Evolutionary conservation across 1,284 basidiomycete species (phyloP).

Genomic region (Ustilago trichophora): DNA sequence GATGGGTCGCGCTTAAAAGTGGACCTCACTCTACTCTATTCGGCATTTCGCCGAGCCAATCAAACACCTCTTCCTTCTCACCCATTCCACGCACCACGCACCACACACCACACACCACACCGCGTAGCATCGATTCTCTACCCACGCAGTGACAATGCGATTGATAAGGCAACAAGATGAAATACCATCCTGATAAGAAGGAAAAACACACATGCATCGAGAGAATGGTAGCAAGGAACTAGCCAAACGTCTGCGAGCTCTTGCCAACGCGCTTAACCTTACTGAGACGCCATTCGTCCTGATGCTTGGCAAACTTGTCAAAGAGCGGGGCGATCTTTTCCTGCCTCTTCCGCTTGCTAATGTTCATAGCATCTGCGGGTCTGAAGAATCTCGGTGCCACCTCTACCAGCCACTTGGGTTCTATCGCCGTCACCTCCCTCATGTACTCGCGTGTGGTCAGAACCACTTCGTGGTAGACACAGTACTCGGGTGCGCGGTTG

Average conservation of each 20-base stretch:
- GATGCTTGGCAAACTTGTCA: constrained; percentile 57
- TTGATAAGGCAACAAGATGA: too few relatives aligned
- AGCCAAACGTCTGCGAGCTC: constrained; percentile 51
- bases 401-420: constrained; percentile 98
- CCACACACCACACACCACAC: too few relatives aligned
- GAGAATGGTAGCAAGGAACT: too few relatives aligned
- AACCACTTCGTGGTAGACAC: constrained; percentile 78
- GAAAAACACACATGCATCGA: too few relatives aligned
- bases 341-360: constrained; percentile 94
- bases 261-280: constrained; percentile 44
- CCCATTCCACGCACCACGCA: too few relatives aligned
- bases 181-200: too few relatives aligned
- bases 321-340: constrained; percentile 95
- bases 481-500: constrained; percentile 85
- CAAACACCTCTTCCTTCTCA: background rate
- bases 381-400: constrained; percentile 98
- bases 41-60: background rate
- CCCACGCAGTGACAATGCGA: too few relatives aligned
- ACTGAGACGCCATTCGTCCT: constrained; percentile 54
- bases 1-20: too few relatives aligned
- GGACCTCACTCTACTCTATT: too few relatives aligned
- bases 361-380: constrained; percentile 92
- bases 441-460: constrained; percentile 85
- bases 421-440: constrained; percentile 90
- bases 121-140: too few relatives aligned